Evolutionary conservation across 257 asterid species (phyloP).

Genomic region (Leptodermis oblonga): DNA sequence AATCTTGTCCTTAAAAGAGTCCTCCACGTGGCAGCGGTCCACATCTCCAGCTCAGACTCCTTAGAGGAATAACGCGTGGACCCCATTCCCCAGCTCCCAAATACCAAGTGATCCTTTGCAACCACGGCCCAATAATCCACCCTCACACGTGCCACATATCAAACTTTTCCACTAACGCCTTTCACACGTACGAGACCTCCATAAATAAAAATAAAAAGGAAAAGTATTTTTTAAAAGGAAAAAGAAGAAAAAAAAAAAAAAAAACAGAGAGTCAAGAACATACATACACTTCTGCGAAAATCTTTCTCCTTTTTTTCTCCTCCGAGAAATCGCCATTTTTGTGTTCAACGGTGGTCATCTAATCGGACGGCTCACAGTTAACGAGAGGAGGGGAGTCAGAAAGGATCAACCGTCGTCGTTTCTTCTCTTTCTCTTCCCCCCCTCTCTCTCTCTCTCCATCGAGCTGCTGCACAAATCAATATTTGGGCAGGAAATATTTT

Average conservation of each 20-base stretch:
- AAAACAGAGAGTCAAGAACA: not conserved
- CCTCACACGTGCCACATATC: slow-evolving; percentile 11
- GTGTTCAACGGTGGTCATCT: slow-evolving; percentile 12
- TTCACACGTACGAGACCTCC: not conserved
- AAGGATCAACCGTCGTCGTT: slow-evolving; percentile 19
- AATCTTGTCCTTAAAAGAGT: too few relatives aligned
- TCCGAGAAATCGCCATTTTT: slow-evolving; percentile 8
- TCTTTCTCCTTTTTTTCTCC: not conserved
- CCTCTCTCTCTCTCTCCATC: slow-evolving; percentile 18
- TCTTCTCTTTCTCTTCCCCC: slow-evolving; percentile 13
- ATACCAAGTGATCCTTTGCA: not conserved
- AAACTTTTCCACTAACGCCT: not conserved
- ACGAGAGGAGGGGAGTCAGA: slow-evolving; percentile 19
- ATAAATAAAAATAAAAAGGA: not conserved
- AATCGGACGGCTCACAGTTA: slow-evolving; percentile 16
- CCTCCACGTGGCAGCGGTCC: too few relatives aligned
- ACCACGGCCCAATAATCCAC: not conserved
- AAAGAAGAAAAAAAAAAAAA: not conserved
- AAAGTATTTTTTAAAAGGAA: too few relatives aligned
- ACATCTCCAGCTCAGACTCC: not conserved
- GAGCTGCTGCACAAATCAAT: slow-evolving; percentile 18
- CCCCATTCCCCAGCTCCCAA: not conserved
- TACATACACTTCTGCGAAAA: not conserved
- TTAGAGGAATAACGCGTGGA: slow-evolving; percentile 10
- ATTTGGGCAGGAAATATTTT: slow-evolving; percentile 3